Percentiles rank a stretch among this genome's conserved stretches.
phyloP scores from a whole-genome alignment of 352 stramenopile species.

The Pythium aristosporum region DNA sequence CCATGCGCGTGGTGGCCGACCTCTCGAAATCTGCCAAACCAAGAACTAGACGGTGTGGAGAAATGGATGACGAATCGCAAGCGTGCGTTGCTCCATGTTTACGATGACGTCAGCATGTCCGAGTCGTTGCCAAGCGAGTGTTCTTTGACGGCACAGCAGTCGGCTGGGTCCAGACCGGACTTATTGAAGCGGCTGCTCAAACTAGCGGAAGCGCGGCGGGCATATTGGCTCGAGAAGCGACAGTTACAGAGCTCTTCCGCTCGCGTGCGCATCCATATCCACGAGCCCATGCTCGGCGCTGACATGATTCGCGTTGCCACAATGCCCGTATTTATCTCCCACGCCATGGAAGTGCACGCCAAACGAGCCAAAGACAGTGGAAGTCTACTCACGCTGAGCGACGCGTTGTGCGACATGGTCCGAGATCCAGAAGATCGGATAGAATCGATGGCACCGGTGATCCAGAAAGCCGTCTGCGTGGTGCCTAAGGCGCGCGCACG shows the following conservation, averaged over 20 bases:
- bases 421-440: slow-evolving; percentile 44
- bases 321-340: slow-evolving; percentile 69
- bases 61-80: not conserved
- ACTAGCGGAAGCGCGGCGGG: not conserved
- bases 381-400: slow-evolving; percentile 16
- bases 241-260: not conserved
- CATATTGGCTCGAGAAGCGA: slow-evolving; percentile 19
- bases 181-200: slow-evolving; percentile 11
- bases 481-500: slow-evolving; percentile 65
- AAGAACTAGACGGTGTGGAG: slow-evolving; percentile 34
- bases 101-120: slow-evolving; percentile 25
- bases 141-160: slow-evolving; percentile 1
- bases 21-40: slow-evolving; percentile 35
- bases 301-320: slow-evolving; percentile 46
- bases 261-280: slow-evolving; percentile 6
- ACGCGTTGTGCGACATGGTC: slow-evolving; percentile 53
- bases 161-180: slow-evolving; percentile 5
- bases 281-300: slow-evolving; percentile 47
- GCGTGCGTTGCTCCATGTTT: slow-evolving; percentile 11
- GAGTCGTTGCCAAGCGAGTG: slow-evolving; percentile 10
- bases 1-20: slow-evolving; percentile 35
- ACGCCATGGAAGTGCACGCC: slow-evolving; percentile 68
- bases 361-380: slow-evolving; percentile 20
- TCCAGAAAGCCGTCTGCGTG: slow-evolving; percentile 72
- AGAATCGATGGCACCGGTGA: slow-evolving; percentile 35